phyloP scores from a whole-genome alignment of 2,329 filamentous ascomycete species.

The Diaporthe ampelina region DNA sequence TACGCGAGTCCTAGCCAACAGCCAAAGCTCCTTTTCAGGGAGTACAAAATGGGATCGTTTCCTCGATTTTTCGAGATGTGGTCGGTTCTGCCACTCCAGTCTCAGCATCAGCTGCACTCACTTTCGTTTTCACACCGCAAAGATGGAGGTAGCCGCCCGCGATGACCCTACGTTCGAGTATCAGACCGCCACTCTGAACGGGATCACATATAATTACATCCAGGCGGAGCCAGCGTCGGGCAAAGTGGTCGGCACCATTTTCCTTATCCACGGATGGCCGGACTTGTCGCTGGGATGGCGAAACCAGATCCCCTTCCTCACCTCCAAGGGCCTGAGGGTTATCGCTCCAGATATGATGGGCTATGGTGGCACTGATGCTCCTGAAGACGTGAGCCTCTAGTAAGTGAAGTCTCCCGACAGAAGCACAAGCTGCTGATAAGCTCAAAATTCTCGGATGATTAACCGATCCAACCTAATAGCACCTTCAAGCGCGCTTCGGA shows the following conservation, averaged over 20 bases:
- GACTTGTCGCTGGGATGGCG: slow-evolving; percentile 91
- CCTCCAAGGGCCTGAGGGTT: slow-evolving; percentile 80
- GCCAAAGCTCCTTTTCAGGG: neutral
- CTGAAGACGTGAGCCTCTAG: slow-evolving; percentile 73
- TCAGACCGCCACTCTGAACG: slow-evolving; percentile 73
- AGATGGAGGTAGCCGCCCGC: neutral
- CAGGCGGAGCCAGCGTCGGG: slow-evolving; percentile 63
- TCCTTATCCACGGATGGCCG: slow-evolving; percentile 81
- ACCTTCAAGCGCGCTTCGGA: slow-evolving; percentile 77
- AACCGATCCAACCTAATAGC: neutral
- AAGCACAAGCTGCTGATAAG: too few relatives aligned
- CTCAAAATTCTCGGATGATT: neutral
- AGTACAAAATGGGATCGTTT: neutral
- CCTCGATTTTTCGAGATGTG: neutral
- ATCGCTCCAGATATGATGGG: slow-evolving; percentile 90
- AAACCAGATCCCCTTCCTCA: slow-evolving; percentile 84
- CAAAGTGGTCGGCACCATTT: slow-evolving; percentile 45
- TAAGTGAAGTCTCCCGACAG: slow-evolving; percentile 44
- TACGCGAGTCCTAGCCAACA: neutral
- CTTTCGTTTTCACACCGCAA: neutral
- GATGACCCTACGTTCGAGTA: slow-evolving; percentile 60
- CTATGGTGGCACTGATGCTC: slow-evolving; percentile 82
- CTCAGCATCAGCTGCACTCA: slow-evolving; percentile 5
- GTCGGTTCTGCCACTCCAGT: neutral
- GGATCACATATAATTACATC: slow-evolving; percentile 78